Evolutionary conservation across 2,329 filamentous ascomycete genomes (phyloP), one percentile per base, ranked within the genome.

Genomic region (Colletotrichum destructivum): DNA sequence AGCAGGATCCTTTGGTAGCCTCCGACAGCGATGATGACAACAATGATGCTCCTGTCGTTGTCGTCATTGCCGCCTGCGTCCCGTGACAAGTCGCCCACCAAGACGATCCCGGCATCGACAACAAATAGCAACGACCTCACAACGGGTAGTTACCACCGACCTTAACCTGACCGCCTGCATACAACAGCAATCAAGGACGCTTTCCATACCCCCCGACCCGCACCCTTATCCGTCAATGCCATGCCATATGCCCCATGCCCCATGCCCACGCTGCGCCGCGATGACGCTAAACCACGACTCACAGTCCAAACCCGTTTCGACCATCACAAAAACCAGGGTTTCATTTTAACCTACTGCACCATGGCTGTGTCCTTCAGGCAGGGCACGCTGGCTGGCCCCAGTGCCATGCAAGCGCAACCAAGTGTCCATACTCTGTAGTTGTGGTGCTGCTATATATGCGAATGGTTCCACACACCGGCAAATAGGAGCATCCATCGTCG

Each of bases 121-220:
- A 42, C 35, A 51, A 35, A 35, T 9, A 35, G 9, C 31, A 35
- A 35, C 31, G 31, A 8, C 16, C 21, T 44, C 15, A 16, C 21
- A 12, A 26, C 23, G 56, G 56, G 42, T 60, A 31, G 26, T 35
- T 26, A 46, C 40, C 57, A 61, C n/a, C n/a, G 31, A 60, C 13
- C 35, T 35, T 18, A 38, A 46, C 55, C 51, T 16, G 13, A 21
- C 51, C 7, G 51, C 51, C 51, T 7, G 51, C 51, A 52, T 9
- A 52, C 52, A 52, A 65, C 44, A 69, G 52, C 66, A 52, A 59
- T 55, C 54, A n/a, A 44, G 42, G 18, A 40, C 23, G 9, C 52
- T 23, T 44, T 38, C 52, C 16, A 3, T 35, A n/a, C 26, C n/a
- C 42, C 23, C 42, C 47, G 47, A 57, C 60, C 54, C 52, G 52